Conservation (phyloP, 768 basidiomycete genomes). For the Suillus placidus region DNA sequence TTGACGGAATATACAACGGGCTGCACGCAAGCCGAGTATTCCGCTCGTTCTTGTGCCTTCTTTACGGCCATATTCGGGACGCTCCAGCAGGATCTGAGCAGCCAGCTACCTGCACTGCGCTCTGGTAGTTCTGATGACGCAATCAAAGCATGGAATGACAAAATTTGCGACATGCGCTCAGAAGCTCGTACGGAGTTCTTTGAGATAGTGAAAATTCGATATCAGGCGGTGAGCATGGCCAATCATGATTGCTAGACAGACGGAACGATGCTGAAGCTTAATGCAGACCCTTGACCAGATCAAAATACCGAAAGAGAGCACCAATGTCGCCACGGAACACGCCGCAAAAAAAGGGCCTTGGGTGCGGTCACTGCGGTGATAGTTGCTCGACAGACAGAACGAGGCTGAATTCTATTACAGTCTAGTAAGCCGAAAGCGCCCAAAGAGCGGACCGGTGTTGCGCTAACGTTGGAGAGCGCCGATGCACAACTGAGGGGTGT, state of each 20-base stretch:
- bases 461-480: no score
- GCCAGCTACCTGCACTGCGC: no score
- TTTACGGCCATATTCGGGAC: slow-evolving; percentile 18
- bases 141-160: neutral
- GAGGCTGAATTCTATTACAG: no score
- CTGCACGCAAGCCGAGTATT: neutral
- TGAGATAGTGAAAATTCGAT: neutral
- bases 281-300: neutral
- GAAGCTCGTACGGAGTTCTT: neutral
- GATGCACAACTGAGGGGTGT: no score
- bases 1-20: slow-evolving; percentile 9
- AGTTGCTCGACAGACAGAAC: no score
- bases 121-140: no score
- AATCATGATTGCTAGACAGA: neutral
- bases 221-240: neutral
- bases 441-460: no score
- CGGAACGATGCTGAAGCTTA: neutral
- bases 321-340: no score
- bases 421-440: no score
- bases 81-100: neutral
- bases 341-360: no score
- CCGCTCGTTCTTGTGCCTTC: slow-evolving; percentile 14
- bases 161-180: neutral
- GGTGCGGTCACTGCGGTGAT: no score
- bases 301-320: neutral